Percentiles rank a stretch among this genome's conserved stretches.
Evolutionary conservation across 1,284 basidiomycete species (phyloP).

Genomic region (Ganoderma lucidum): DNA sequence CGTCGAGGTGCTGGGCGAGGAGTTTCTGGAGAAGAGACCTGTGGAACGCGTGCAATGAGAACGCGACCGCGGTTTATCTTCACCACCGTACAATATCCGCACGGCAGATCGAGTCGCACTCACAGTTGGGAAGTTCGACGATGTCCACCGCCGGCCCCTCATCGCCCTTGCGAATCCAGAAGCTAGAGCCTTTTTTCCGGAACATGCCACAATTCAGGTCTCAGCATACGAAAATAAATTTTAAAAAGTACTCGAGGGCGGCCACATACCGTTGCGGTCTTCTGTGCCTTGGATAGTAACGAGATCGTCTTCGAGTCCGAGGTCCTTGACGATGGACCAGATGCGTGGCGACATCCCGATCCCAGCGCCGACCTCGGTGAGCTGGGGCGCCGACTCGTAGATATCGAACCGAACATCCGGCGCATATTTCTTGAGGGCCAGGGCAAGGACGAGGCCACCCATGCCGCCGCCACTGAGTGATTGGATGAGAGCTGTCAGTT

Average conservation of each 20-base stretch:
- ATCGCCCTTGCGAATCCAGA: neutral
- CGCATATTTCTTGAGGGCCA: conserved; percentile 44
- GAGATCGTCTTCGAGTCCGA: conserved; percentile 38
- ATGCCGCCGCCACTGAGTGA: conserved; percentile 47
- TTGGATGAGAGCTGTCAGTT: too few species aligned
- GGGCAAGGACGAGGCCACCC: conserved; percentile 45
- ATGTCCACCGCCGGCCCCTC: neutral
- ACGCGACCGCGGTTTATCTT: neutral
- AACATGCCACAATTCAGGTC: neutral
- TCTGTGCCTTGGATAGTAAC: conserved; percentile 7
- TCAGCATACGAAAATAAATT: too few species aligned
- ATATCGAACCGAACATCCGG: conserved; percentile 49
- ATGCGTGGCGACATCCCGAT: conserved; percentile 41
- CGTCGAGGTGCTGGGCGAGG: neutral
- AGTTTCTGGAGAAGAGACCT: conserved; percentile 6
- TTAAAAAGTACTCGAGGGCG: neutral
- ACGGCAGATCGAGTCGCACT: neutral
- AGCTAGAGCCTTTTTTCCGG: neutral
- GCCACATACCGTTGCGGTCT: neutral
- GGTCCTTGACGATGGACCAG: conserved; percentile 32
- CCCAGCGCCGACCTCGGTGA: conserved; percentile 52
- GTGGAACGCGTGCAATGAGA: conserved; percentile 12
- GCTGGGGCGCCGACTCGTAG: conserved; percentile 48
- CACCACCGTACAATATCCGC: neutral
- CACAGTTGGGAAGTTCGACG: too few species aligned